These are phyloP conservation scores for Ceratobasidium papillatum DNA, from an alignment of 1,284 basidiomycete genomes.

Conservation along the genomic window DNA sequence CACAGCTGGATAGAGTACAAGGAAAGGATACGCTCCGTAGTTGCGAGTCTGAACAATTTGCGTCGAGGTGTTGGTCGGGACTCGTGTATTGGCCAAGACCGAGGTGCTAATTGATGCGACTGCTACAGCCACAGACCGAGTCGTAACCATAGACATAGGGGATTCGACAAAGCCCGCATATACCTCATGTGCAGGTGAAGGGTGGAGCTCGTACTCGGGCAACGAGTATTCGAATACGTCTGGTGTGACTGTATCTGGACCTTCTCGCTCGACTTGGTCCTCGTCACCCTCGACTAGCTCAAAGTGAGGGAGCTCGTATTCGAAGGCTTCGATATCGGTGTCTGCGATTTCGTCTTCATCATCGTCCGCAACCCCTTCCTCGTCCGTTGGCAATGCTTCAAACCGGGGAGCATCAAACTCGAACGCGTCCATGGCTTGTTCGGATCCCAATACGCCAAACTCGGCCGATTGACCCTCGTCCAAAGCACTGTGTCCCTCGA, in stretches of 20 bases:
- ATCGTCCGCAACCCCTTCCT: not conserved
- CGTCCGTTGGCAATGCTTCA: not conserved
- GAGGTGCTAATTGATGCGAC: not conserved
- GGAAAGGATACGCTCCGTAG: slow-evolving; percentile 54
- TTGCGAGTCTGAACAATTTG: not conserved
- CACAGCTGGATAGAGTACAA: slow-evolving; percentile 52
- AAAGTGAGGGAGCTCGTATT: slow-evolving; percentile 5
- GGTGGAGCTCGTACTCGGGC: slow-evolving; percentile 19
- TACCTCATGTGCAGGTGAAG: not conserved
- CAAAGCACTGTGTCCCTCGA: not conserved
- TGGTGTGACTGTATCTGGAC: not conserved
- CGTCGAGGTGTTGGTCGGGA: not conserved
- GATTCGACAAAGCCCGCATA: not conserved
- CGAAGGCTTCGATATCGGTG: not conserved
- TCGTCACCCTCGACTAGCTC: slow-evolving; percentile 7
- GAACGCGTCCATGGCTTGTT: not conserved
- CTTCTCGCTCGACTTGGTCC: not conserved
- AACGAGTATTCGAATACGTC: slow-evolving; percentile 25
- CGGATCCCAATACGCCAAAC: not conserved
- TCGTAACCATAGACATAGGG: not conserved
- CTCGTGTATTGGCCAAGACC: too few species aligned
- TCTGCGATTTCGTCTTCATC: not conserved
- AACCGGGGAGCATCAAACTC: not conserved
- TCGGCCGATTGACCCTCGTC: not conserved
- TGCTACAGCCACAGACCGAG: not conserved